Base-by-base conservation (phyloP, 2,329 filamentous ascomycete species). In the Apiospora rasikravindrae region DNA sequence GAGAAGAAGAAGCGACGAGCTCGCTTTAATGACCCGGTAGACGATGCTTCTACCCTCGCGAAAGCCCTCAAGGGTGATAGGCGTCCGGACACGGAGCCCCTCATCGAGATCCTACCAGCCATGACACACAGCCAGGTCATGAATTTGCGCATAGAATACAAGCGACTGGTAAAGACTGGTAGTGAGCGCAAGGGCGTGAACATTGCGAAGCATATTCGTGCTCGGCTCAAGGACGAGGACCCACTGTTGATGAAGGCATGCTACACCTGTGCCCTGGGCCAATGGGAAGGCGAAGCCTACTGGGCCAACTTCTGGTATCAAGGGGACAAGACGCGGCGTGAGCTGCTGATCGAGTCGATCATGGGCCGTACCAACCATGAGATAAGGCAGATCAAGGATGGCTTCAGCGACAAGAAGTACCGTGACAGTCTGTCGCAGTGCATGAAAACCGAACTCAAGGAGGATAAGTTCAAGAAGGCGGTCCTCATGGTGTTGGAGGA, bases 221-320 rank as follows among this genome's bases (percentile, higher is more conserved):
- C 89, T 24, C 88, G 90, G 26, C 87, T 95, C 78, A 95, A 95
- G 83, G 91, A 94, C 61, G 89, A 91, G 76, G 88, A 92, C 70
- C 87, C 91, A 5, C 91, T 90, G 76, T 91, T 98, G 76, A 96
- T 95, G 83, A 98, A 98, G 83, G 93, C 93, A 8, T 95, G 93
- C 78, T 98, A 98, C 81, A 91, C 95, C 4, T 95, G 94, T 2
- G 95, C 96, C 0, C 88, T 98, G 0, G 96, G 96, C 13, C 89
- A 89, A 70, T 98, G 95, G 92, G 96, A 98, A 84, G 92, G 91
- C 76, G 96, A 99, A 82, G 94, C 94, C 0, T 98, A 98, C 86
- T 99, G 96, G 95, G 95, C 96, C 73, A 98, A 98, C 81, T 98
- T 94, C 82, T 98, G 95, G 92, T 98, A 98, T 83, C 96, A 98